These are phyloP conservation scores for Eucalyptus coolabah DNA, from an alignment of 345 rosid species.

Conservation along the genomic window DNA sequence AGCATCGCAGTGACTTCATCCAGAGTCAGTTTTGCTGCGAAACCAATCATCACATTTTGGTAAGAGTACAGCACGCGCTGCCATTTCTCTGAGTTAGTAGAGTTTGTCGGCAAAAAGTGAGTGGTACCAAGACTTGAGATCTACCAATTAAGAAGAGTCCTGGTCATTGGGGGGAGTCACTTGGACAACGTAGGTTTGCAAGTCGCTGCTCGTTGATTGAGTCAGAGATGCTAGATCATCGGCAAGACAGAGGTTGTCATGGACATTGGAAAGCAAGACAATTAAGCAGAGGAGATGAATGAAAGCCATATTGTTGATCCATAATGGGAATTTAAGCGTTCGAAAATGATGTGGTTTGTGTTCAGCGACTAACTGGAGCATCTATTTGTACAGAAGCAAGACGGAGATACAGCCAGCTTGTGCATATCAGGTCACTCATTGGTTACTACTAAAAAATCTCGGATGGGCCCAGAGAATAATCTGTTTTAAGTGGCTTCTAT, in stretches of 20 bases:
- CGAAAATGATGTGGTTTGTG: background rate
- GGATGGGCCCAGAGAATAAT: background rate
- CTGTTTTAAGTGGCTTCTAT: background rate
- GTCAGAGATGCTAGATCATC: background rate
- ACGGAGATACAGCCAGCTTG: background rate
- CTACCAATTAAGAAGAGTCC: background rate
- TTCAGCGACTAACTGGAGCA: background rate
- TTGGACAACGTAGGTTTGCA: background rate
- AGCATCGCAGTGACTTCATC: background rate
- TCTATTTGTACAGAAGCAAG: background rate
- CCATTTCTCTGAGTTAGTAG: background rate
- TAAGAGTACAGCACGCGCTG: background rate
- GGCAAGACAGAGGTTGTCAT: background rate
- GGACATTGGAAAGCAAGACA: background rate
- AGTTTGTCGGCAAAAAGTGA: background rate
- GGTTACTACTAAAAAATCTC: background rate
- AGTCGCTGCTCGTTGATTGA: background rate
- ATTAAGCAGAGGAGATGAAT: background rate
- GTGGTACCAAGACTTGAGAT: background rate
- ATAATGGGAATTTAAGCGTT: background rate
- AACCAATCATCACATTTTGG: background rate
- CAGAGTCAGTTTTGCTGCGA: background rate
- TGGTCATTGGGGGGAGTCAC: background rate
- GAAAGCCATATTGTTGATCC: background rate
- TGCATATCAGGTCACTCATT: background rate